Percentiles rank a stretch among this genome's conserved stretches.
These are phyloP conservation scores for Chaetomiaceae sp. DNA, from an alignment of 2,329 filamentous ascomycete genomes.

Conservation along the genomic window DNA sequence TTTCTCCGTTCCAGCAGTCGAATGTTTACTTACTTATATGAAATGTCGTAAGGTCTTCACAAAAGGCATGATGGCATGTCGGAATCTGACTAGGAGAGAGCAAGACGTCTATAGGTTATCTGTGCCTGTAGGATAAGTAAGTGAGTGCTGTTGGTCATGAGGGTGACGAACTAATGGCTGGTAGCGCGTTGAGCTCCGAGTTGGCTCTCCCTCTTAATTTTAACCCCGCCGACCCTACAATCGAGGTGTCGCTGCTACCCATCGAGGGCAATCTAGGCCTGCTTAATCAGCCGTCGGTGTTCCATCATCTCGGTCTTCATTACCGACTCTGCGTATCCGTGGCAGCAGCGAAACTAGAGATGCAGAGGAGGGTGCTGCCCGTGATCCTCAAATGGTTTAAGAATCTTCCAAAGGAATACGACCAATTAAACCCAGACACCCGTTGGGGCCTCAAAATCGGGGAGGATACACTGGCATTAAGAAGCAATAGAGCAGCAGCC, in stretches of 20 bases:
- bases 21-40: not conserved
- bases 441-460: constrained; percentile 1
- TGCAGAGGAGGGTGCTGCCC: not conserved
- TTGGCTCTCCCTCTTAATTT: not conserved
- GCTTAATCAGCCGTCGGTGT: not conserved
- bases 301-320: not conserved
- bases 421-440: not conserved
- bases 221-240: not conserved
- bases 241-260: not conserved
- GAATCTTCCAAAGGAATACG: not conserved
- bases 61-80: not conserved
- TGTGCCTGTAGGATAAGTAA: not conserved
- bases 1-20: not conserved
- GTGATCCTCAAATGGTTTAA: not conserved
- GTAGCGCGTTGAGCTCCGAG: not conserved
- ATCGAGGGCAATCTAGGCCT: not conserved
- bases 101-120: not conserved
- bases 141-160: not conserved
- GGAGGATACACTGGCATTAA: not conserved
- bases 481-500: not conserved
- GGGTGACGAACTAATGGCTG: not conserved
- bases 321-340: not conserved
- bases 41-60: not conserved
- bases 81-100: not conserved
- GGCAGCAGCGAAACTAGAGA: not conserved